Base-by-base conservation (phyloP, 805 yeast genomes). In the Hyphopichia homilentoma region DNA sequence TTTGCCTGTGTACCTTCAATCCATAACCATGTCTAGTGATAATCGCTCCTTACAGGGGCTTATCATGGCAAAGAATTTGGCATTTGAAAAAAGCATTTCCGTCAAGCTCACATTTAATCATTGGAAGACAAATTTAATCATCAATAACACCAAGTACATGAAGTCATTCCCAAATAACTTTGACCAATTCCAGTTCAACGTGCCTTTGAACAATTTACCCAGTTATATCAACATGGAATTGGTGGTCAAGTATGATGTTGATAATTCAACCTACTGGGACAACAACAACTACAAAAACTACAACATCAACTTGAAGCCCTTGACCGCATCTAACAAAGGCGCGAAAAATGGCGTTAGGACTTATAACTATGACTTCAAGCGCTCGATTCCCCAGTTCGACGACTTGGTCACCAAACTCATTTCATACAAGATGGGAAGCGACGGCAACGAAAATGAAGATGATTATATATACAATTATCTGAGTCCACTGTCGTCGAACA, bases 161-260 rank as follows among this genome's bases (percentile, higher is more conserved):
- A 49, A 48, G 32, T 47, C 52, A 30, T 52, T 50, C 25, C 34
- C 42, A 16, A 45, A 42, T 19, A 47, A 68, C 44, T 60, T 61
- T 42, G 73, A 69, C 52, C 62, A 68, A 52, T 70, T 79, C 52
- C 65, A 67, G 30, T 76, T 79, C 46, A 64, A 65, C 30, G 65
- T 78, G 23, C 71, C 72, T 22, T 50, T 71, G 36, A 45, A 54
- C 16, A 58, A 50, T 27, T 48, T 68, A 32, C 44, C 60, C 15
- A 54, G 46, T 23, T 40, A 34, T 29, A 33, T 70, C 35, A 48
- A 58, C 15, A 40, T 70, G 30, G 59, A 61, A 36, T 44, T 62
- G 40, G 61, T 64, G 33, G 35, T 65, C 29, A 52, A 51, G 33
- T 65, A 64, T 38, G 41, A 38, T 4, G 67, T 56, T 8, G 44